Conservation (phyloP, 768 basidiomycete genomes). For the Pleurotus giganteus region DNA sequence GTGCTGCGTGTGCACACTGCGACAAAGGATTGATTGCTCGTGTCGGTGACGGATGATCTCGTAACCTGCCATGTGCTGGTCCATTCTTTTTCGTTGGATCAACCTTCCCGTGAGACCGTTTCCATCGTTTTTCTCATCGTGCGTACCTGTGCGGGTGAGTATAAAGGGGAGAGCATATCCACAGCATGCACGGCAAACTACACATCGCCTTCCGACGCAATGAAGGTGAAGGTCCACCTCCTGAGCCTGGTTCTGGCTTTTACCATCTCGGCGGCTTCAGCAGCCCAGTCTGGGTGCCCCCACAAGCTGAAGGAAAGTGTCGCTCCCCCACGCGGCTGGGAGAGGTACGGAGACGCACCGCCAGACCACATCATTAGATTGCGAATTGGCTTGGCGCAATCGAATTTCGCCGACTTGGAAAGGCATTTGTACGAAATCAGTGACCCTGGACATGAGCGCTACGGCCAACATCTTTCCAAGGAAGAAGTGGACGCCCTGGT, state of each 20-base stretch:
- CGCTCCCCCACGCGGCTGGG: conserved; percentile 47
- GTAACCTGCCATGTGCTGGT: conserved; percentile 8
- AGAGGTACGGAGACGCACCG: conserved; percentile 36
- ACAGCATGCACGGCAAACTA: background rate
- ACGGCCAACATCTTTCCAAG: conserved; percentile 59
- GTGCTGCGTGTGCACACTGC: background rate
- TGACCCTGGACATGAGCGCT: conserved; percentile 51
- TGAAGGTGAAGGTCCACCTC: background rate
- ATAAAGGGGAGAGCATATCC: background rate
- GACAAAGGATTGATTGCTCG: background rate
- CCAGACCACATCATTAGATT: conserved; percentile 46
- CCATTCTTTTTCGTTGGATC: background rate
- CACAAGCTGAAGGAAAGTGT: conserved; percentile 48
- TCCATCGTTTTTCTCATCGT: conserved; percentile 3
- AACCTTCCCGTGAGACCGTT: conserved; percentile 2
- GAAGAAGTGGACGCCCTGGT: conserved; percentile 63
- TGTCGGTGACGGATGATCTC: conserved; percentile 1
- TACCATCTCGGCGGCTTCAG: background rate
- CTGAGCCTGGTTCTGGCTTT: background rate
- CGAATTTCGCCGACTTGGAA: conserved; percentile 48
- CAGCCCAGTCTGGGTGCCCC: background rate
- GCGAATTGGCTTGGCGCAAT: conserved; percentile 57
- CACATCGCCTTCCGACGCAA: background rate
- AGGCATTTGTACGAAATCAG: conserved; percentile 56
- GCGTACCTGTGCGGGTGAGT: background rate